Conservation (phyloP, 768 basidiomycete species). For the Lactarius hengduanensis region DNA sequence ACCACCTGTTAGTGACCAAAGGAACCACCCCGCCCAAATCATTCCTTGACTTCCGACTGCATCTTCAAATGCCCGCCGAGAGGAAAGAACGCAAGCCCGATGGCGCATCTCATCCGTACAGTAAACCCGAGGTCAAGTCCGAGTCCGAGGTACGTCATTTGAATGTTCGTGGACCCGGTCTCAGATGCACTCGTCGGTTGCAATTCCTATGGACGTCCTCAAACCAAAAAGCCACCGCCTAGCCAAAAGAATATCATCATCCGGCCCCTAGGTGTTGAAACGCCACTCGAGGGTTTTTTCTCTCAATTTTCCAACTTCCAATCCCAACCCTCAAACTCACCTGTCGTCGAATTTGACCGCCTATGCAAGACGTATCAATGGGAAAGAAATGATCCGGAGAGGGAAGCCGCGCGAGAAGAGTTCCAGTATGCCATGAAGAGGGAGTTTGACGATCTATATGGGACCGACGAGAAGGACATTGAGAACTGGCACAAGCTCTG, state of each 20-base stretch:
- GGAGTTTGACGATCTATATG: conserved; percentile 30
- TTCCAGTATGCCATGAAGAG: conserved; percentile 21
- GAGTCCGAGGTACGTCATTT: neutral
- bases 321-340: conserved; percentile 13
- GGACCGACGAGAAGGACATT: conserved; percentile 26
- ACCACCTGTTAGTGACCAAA: neutral
- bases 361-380: conserved; percentile 8
- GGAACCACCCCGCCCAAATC: neutral
- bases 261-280: neutral
- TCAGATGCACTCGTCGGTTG: neutral
- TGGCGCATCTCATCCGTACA: neutral
- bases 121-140: neutral
- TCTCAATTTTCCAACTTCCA: conserved; percentile 24
- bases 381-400: neutral
- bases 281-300: conserved; percentile 26
- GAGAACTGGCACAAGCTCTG: conserved; percentile 26
- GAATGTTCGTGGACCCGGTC: neutral
- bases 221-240: neutral
- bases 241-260: neutral
- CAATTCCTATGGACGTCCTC: neutral
- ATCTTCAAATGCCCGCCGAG: neutral
- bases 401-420: neutral
- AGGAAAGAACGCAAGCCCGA: neutral
- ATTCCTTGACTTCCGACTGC: neutral
- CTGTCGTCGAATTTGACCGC: conserved; percentile 20